phyloP scores from a whole-genome alignment of 2,329 filamentous ascomycete genomes.

The Penicillium sp. region DNA sequence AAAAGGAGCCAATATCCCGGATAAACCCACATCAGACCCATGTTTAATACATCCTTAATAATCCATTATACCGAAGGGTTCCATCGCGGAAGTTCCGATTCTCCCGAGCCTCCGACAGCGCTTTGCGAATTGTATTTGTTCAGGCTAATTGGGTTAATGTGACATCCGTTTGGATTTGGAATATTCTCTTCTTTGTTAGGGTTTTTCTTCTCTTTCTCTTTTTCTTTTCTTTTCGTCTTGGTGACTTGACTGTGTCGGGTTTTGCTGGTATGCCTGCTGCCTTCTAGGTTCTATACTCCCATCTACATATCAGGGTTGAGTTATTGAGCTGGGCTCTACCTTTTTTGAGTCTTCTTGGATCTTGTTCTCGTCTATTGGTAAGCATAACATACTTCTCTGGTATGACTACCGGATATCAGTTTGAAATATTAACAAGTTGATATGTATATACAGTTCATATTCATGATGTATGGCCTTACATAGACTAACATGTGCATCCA shows the following conservation, averaged over 20 bases:
- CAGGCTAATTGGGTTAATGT: constrained; percentile 2
- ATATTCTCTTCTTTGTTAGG: neutral
- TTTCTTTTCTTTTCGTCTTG: neutral
- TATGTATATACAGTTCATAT: neutral
- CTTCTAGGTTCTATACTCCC: neutral
- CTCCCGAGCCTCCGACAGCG: constrained; percentile 20
- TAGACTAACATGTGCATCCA: neutral
- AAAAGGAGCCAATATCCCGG: neutral
- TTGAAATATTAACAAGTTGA: neutral
- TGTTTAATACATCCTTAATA: constrained; percentile 6
- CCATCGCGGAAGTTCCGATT: constrained; percentile 23
- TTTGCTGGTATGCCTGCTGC: neutral
- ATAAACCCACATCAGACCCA: neutral
- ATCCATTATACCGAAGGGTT: neutral
- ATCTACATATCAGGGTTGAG: neutral
- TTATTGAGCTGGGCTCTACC: neutral
- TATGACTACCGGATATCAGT: neutral
- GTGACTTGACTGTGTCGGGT: neutral
- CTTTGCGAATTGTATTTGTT: neutral
- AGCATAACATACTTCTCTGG: neutral
- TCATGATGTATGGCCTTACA: neutral
- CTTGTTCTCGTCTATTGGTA: neutral
- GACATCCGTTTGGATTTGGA: neutral
- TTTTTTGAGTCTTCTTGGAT: neutral
- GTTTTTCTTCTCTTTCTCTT: constrained; percentile 3